Evolutionary conservation across 2,329 filamentous ascomycete species (phyloP), one percentile per base, ranked within the genome.

Genomic region (Aspergillus brunneoviolaceus): DNA sequence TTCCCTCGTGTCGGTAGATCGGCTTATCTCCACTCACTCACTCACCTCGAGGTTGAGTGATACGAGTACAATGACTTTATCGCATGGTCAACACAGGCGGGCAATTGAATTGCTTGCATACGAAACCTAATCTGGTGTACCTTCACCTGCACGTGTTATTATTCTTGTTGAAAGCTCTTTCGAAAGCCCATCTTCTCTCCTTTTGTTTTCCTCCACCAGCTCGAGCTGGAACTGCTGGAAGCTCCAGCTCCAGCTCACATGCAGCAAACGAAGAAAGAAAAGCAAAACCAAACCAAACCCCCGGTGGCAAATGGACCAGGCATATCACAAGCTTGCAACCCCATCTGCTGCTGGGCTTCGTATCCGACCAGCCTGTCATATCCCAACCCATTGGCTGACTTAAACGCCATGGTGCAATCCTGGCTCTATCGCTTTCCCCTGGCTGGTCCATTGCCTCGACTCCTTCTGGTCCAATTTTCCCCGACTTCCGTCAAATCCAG

Each of bases 381-480:
- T 35, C 50, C 33, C 19, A 47, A 51, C n/a, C n/a, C 42, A 55
- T 55, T 55, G 53, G 53, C 29, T n/a, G 27, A 19, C 5, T 48
- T 55, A 49, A 50, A 54, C 57, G 51, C 57, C 57, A 48, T 51
- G 35, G 49, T 29, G 42, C 19, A 58, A 23, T 31, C 51, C 51
- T 25, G 11, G n/a, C 35, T 60, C 59, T 63, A 64, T 64, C 60
- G 58, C 45, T 25, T 31, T 55, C 31, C 51, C 59, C 60, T 58
- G 60, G 62, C 60, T 64, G 62, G 62, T 58, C 55, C 56, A 56
- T 29, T 50, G 39, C 21, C 52, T 58, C 58, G 39, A 59, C 51
- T 52, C 35, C 52, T 49, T 52, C 27, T 33, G 49, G 31, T 23
- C 49, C 55, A 48, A 54, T 12, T 31, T 35, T 29, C 48, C 19